Evolutionary conservation across 2,329 filamentous ascomycete species (phyloP), one percentile per base, ranked within the genome.

Genomic region (Ambrosiella cleistominuta): DNA sequence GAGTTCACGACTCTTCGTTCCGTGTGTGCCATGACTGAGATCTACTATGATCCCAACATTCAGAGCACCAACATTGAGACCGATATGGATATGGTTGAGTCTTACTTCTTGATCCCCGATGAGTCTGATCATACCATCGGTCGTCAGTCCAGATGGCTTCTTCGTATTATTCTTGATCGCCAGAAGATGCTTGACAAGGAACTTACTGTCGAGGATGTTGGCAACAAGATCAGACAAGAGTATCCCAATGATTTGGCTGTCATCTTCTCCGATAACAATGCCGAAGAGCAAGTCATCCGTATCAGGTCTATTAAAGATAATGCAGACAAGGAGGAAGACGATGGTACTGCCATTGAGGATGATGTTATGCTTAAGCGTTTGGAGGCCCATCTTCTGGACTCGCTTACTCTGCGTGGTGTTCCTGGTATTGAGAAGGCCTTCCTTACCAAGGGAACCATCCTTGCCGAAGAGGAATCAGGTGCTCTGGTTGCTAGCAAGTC

Each of bases 211-310:
- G 85, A 93, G 61, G 89, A 98, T 65, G 91, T 98, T 61, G 91
- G 91, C 38, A 75, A 79, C 61, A 86, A 83, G 66, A 93, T 98
- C 72, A 95, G 94, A 74, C 82, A 90, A 63, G 84, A 89, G 57
- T 98, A 95, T 67, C 78, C 82, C 17, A 82, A 78, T 62, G 89
- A 95, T 69, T 74, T 97, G 64, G 88, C 88, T 12, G 83, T 98
- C 63, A 90, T 98, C 61, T 95, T 95, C 76, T 95, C 89, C 71
- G 93, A 98, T 70, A 93, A 96, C 75, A 98, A 98, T 69, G 90
- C 91, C 8, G 90, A 96, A 63, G 83, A 94, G 68, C 89, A 94
- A 69, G 85, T 97, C 51, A 88, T 98, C 64, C 93, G 93, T 68
- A 85, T 96, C 63, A 86, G 93, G 63, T 85, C 90, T 65, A 81